Evolutionary conservation across 495 filamentous ascomycete species (phyloP).

Genomic region (Lasiosphaeria hispida): DNA sequence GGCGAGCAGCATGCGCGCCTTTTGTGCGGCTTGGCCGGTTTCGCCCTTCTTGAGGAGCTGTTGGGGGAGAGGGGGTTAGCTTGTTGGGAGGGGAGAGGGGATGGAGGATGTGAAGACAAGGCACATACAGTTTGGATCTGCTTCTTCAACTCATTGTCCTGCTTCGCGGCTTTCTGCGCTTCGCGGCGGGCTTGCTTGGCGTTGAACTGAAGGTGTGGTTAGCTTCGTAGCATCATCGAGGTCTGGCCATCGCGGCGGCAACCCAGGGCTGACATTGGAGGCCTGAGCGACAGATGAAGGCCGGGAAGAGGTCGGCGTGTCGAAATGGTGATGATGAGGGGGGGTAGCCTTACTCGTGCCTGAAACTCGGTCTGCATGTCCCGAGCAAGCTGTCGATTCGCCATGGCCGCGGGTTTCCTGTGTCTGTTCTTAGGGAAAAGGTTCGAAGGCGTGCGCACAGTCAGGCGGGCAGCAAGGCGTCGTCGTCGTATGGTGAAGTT

Average conservation of each 20-base stretch:
- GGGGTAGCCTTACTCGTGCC: slow-evolving; percentile 38
- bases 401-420: slow-evolving; percentile 34
- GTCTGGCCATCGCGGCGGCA: background rate
- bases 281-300: background rate
- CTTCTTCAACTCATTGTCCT: slow-evolving; percentile 75
- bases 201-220: slow-evolving; percentile 59
- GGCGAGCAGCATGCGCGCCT: slow-evolving; percentile 61
- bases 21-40: slow-evolving; percentile 80
- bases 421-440: background rate
- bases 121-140: slow-evolving; percentile 71
- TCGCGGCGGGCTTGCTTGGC: slow-evolving; percentile 80
- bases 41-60: slow-evolving; percentile 65
- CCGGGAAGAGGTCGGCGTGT: background rate
- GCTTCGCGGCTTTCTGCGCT: slow-evolving; percentile 76
- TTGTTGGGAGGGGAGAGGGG: slow-evolving; percentile 4
- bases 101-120: too few species aligned
- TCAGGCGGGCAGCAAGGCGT: slow-evolving; percentile 4
- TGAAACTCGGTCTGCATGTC: slow-evolving; percentile 55
- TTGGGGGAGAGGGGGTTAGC: slow-evolving; percentile 26
- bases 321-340: background rate
- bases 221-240: background rate
- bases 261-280: background rate
- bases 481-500: slow-evolving; percentile 5
- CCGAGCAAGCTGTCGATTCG: slow-evolving; percentile 49
- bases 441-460: background rate